Base-by-base conservation (phyloP, 768 basidiomycete genomes). In the Thelephora ganbajun region DNA sequence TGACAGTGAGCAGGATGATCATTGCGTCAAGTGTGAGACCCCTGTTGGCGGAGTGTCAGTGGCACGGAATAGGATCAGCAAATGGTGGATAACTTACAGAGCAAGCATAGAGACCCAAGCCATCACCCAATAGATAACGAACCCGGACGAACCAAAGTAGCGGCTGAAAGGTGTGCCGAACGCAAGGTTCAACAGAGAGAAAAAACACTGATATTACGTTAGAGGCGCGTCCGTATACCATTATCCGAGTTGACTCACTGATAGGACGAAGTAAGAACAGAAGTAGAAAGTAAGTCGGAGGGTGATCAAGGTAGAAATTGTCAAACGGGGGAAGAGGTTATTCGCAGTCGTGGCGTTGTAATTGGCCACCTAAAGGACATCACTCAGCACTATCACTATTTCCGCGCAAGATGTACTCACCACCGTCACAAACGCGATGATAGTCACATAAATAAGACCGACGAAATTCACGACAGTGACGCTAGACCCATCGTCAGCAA, bases 111-210 rank as follows among this genome's bases (percentile, higher is more conserved):
- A 72, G 34, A 65, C 35, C 66, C 69, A 81, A 49, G 72, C 74
- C 50, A 79, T 62, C 76, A 79, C 78, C 80, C 81, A 83, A 56
- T 76, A 81, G 22, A 81, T 62, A 33, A 80, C 51, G 53, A 82
- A 78, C 0, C 80, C 80, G 0, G 61, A 60, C 35, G 11, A 33
- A 9, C 61, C 70, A 30, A 33, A 77, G 69, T 59, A 68, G 48
- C 73, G 66, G 9, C 56, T 60, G 51, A 82, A 73, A 19, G 77
- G 71, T 1, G 79, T 64, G 19, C 74, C 70, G 60, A 83, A 83
- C 0, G 76, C 80, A 33, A 73, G 53, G 55, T 70, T 78, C 16
- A 82, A 54, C 11, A 81, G 61, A n/a, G 75, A 66, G 56, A 76
- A 80, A 55, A 77, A 69, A 14, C 76, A 61, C 73, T 79, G 48